Conservation (phyloP, 2,329 filamentous ascomycete genomes). For the Colletotrichum horii region DNA sequence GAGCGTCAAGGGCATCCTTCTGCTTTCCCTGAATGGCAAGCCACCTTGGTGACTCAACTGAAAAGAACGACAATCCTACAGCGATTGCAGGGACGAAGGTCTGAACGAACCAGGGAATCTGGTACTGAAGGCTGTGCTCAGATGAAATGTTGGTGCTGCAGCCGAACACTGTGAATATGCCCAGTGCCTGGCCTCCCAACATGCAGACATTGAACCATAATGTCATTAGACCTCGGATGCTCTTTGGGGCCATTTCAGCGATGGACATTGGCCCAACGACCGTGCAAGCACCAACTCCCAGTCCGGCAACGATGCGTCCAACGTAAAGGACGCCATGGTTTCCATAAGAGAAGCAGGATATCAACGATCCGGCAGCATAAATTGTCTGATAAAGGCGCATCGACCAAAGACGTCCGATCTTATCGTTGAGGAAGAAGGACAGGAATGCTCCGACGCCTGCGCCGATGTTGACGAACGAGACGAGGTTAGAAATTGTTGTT, state of each 20-base stretch:
- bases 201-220: constrained; percentile 37
- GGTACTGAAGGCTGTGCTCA: constrained; percentile 28
- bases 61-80: constrained; percentile 31
- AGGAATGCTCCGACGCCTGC: constrained; percentile 23
- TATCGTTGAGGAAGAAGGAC: constrained; percentile 46
- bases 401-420: constrained; percentile 32
- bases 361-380: constrained; percentile 37
- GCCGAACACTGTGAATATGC: constrained; percentile 38
- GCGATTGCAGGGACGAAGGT: constrained; percentile 2
- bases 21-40: constrained; percentile 33
- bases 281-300: constrained; percentile 41
- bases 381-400: neutral
- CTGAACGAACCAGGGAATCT: constrained; percentile 26
- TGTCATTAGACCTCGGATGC: constrained; percentile 37
- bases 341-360: constrained; percentile 31
- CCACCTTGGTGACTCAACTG: constrained; percentile 42
- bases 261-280: constrained; percentile 36
- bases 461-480: constrained; percentile 38
- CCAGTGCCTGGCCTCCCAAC: constrained; percentile 9
- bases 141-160: constrained; percentile 31
- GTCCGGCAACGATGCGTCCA: constrained; percentile 38
- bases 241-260: constrained; percentile 36
- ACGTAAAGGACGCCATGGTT: constrained; percentile 35
- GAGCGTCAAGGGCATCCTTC: constrained; percentile 25
- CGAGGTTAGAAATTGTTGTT: neutral